Base-by-base conservation (phyloP, 2,329 filamentous ascomycete genomes). In the Macrophomina tecta region DNA sequence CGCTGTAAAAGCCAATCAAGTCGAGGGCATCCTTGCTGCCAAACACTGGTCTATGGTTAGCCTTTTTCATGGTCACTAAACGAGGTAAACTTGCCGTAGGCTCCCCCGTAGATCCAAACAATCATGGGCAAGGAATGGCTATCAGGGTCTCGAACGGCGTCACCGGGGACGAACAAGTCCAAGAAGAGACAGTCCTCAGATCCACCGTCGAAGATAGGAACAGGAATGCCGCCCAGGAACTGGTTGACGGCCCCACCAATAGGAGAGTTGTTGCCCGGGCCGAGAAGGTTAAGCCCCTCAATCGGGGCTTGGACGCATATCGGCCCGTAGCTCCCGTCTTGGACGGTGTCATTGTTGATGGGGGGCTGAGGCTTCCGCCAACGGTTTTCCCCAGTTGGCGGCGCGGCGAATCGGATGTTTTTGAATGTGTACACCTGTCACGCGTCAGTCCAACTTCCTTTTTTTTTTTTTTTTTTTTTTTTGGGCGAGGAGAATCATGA, bases 331-430 rank as follows among this genome's bases (percentile, higher is more conserved):
- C 56, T 61, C 18, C 67, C 67, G 18, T 69, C 67, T 55, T 67
- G 62, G 28, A 68, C 45, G 11, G 45, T 49, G 23, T 52, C 48
- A 14, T 67, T 68, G 18, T 40, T 42, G 12, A 32, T 8, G 3
- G 69, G 69, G 5, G 61, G 49, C 45, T 64, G 55, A 12, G 69
- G 69, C 56, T 68, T 69, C 7, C 60, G 62, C 58, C 63, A 70
- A 14, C 69, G 64, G 16, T 78, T 69, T 42, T 75, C 68, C 1
- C 77, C 77, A 2, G 73, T 75, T 3, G 78, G 75, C 5, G 76
- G 72, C 2, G 75, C 73, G 3, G 75, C 77, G 62, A 74, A 79
- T 11, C 78, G 72, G 51, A 70, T 68, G 45, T 70, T 70, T 32
- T 69, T 69, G 67, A 70, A 70, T 3, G 66, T 65, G 38, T 69